Evolutionary conservation across 2,329 filamentous ascomycete genomes (phyloP).

Genomic region (Corinectria fuckeliana): DNA sequence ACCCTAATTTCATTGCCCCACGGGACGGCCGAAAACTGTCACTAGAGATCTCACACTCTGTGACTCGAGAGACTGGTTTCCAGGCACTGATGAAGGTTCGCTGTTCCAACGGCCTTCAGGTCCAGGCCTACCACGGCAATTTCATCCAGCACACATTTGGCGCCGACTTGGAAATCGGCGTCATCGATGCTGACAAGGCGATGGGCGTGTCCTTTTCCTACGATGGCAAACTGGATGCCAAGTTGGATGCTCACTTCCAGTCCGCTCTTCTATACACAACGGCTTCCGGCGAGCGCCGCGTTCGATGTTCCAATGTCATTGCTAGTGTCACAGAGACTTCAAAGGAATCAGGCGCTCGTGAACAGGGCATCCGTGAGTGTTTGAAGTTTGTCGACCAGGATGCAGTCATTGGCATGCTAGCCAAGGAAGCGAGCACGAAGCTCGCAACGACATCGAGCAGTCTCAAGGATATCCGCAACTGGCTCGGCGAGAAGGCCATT

Average conservation of each 20-base stretch:
- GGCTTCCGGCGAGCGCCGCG: constrained; percentile 83
- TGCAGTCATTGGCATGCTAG: constrained; percentile 84
- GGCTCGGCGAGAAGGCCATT: constrained; percentile 88
- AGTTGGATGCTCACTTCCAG: constrained; percentile 97
- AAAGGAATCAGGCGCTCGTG: constrained; percentile 47
- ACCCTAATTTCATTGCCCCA: constrained; percentile 91
- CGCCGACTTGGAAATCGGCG: constrained; percentile 91
- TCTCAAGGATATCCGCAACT: constrained; percentile 84
- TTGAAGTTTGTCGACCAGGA: constrained; percentile 98
- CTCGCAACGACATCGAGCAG: constrained; percentile 72
- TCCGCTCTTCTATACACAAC: constrained; percentile 94
- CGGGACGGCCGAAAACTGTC: constrained; percentile 85
- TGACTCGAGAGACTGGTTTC: constrained; percentile 90
- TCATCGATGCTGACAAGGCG: constrained; percentile 92
- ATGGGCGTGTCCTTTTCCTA: constrained; percentile 91
- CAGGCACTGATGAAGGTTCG: constrained; percentile 98
- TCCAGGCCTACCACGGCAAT: constrained; percentile 93
- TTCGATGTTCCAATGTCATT: constrained; percentile 92
- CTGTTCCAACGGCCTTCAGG: constrained; percentile 94
- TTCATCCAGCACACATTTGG: constrained; percentile 96
- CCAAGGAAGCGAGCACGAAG: constrained; percentile 92
- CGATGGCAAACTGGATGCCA: constrained; percentile 96
- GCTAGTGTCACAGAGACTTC: constrained; percentile 82
- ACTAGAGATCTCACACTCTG: constrained; percentile 83
- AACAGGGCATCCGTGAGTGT: constrained; percentile 72